Conservation (phyloP, 2,329 filamentous ascomycete genomes). For the Calycina herbarum region DNA sequence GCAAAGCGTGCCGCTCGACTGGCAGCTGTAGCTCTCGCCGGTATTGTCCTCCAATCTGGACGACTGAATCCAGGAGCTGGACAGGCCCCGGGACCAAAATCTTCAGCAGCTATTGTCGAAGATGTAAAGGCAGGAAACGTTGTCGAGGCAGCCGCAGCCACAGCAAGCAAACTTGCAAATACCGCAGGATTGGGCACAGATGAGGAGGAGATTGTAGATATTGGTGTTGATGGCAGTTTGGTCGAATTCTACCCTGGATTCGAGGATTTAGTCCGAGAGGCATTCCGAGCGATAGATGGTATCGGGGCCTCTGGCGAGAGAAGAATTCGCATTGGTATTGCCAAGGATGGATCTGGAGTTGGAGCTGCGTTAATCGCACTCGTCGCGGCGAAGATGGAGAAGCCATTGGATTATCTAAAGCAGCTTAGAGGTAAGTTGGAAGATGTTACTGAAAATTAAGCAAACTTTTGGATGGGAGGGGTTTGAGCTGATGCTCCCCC, state of each 20-base stretch:
- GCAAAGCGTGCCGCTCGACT: slow-evolving; percentile 86
- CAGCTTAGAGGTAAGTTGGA: slow-evolving; percentile 14
- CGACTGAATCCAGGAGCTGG: slow-evolving; percentile 54
- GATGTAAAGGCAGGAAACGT: slow-evolving; percentile 33
- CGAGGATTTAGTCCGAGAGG: slow-evolving; percentile 82
- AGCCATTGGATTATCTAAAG: slow-evolving; percentile 25
- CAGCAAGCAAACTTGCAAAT: slow-evolving; percentile 31
- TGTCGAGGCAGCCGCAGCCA: slow-evolving; percentile 28
- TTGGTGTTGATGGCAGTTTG: slow-evolving; percentile 91
- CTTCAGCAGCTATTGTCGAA: slow-evolving; percentile 29
- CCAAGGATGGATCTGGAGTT: slow-evolving; percentile 95
- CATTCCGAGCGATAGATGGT: slow-evolving; percentile 71
- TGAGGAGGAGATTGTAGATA: slow-evolving; percentile 71
- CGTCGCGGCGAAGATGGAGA: slow-evolving; percentile 66
- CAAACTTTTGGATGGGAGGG: not conserved
- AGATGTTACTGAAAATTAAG: not conserved
- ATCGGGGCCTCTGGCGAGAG: slow-evolving; percentile 79
- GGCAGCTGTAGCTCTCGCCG: slow-evolving; percentile 83
- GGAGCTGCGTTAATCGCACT: slow-evolving; percentile 93
- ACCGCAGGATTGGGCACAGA: slow-evolving; percentile 31
- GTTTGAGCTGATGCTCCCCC: slow-evolving; percentile 1
- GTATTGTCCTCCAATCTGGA: slow-evolving; percentile 78
- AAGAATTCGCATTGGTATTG: slow-evolving; percentile 89
- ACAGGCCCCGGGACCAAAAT: slow-evolving; percentile 24
- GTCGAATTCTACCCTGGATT: slow-evolving; percentile 97